These are phyloP conservation scores for Aspergillus sp. DNA, from an alignment of 2,329 filamentous ascomycete species.

Conservation along the genomic window DNA sequence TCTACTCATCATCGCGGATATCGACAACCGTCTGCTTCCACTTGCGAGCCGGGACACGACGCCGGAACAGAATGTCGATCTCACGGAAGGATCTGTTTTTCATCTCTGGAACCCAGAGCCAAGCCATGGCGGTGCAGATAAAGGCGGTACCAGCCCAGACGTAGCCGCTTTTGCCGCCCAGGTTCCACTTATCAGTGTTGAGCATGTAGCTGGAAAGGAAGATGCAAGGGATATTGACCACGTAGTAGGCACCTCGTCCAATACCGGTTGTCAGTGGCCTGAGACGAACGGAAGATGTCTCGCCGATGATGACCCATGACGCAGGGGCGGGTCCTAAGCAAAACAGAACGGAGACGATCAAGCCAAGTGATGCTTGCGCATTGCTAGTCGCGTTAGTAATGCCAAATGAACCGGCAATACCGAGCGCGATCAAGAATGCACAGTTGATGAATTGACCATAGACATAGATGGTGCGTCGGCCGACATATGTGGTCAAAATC, in stretches of 20 bases:
- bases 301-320: conserved; percentile 66
- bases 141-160: conserved; percentile 59
- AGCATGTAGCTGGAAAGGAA: conserved; percentile 62
- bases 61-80: conserved; percentile 60
- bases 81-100: conserved; percentile 59
- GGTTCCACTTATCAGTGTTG: conserved; percentile 48
- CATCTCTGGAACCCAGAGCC: conserved; percentile 54
- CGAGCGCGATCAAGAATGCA: conserved; percentile 55
- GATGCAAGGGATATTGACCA: conserved; percentile 65
- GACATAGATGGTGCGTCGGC: conserved; percentile 63
- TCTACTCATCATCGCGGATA: conserved; percentile 61
- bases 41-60: conserved; percentile 51
- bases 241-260: conserved; percentile 62
- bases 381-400: conserved; percentile 40
- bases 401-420: conserved; percentile 56
- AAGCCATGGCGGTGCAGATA: conserved; percentile 53
- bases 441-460: conserved; percentile 57
- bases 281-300: conserved; percentile 64
- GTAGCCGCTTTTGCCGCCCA: conserved; percentile 58
- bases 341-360: conserved; percentile 66
- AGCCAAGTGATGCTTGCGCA: conserved; percentile 61
- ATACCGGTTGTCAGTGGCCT: conserved; percentile 64
- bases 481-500: conserved; percentile 63
- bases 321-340: conserved; percentile 61
- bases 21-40: conserved; percentile 43